A percentile compares a stretch with the other conserved stretches of the same genome.
Conservation (phyloP, 805 yeast genomes). For the Lachancea mirantina region DNA sequence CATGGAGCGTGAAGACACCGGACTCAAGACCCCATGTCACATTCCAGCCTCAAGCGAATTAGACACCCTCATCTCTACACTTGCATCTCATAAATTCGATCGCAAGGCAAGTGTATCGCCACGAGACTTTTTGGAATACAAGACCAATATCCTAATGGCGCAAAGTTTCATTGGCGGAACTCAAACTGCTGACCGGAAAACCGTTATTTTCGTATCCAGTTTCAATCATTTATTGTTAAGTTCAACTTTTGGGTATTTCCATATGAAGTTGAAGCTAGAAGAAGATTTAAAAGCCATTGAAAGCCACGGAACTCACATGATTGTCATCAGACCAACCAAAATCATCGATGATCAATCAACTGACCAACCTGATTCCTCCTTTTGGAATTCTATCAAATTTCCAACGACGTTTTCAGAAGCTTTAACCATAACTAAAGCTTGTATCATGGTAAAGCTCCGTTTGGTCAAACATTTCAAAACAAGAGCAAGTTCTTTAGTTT, state of each 20-base stretch:
- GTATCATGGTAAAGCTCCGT: too few relatives aligned
- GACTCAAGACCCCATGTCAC: constrained; percentile 1
- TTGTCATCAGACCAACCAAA: too few relatives aligned
- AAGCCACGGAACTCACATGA: too few relatives aligned
- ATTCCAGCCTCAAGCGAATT: constrained; percentile 4
- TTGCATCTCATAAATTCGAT: constrained; percentile 16
- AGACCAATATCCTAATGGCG: constrained; percentile 14
- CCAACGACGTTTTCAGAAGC: too few relatives aligned
- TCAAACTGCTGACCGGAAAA: constrained; percentile 7
- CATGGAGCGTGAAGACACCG: constrained; percentile 1
- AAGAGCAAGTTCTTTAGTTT: too few relatives aligned
- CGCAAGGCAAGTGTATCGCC: constrained; percentile 7
- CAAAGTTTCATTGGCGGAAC: constrained; percentile 11
- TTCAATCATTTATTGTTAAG: constrained; percentile 18
- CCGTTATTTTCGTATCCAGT: constrained; percentile 18
- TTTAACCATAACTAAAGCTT: too few relatives aligned
- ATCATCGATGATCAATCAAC: too few relatives aligned
- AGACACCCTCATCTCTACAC: constrained; percentile 8
- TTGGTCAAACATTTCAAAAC: too few relatives aligned
- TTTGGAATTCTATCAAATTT: too few relatives aligned
- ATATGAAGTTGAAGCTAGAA: constrained; percentile 18
- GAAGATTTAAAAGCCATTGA: constrained; percentile 11
- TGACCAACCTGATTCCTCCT: too few relatives aligned
- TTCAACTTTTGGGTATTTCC: constrained; percentile 16
- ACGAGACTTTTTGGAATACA: constrained; percentile 18